Evolutionary conservation across 164 flowering plant species (phyloP), one percentile per base, ranked within the genome.

Genomic region (Tetrastigma voinierianum): DNA sequence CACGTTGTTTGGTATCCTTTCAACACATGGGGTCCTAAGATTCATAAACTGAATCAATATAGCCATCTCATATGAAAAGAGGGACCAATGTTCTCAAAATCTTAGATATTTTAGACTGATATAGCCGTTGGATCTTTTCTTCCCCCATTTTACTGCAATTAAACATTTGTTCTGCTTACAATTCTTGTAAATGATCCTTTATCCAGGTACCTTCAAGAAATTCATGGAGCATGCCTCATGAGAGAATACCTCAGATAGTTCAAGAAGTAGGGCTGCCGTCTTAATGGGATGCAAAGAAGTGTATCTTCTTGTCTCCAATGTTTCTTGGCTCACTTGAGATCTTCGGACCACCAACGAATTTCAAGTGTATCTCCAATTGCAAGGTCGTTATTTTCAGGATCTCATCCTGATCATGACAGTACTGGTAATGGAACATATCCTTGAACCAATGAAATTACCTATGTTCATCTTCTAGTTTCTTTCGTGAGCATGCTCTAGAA

Each of bases 341-440:
- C 74, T 47, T 24, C 80, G 45, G 69, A 51, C 21, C 68, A 53
- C 52, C 61, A 71, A 10, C 70, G 51, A 10, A 23, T 61, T 20
- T 78, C 81, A 57, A 80, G 80, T 45, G 77, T 80, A 59, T 62
- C 76, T 71, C 76, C 86, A 58, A 43, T 75, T 46, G 76, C 45
- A 48, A 72, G 73, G 54, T 74, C 74, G 47, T 77, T 80, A 62
- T 82, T 78, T 61, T 14, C 75, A 49, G 72, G 49, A 57, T 67
- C 79, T 51, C 40, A 78, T 63, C 72, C 78, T 51, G 45, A 44
- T 54, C 60, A 64, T 56, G 70, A 49, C 51, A 44, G 57, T 66
- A 43, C 70, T 65, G 67, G 77, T 70, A 74, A 69, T 43, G 18
- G 57, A 32, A 10, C 16, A 67, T 11, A 18, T 58, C 20, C 57